Percentiles rank a stretch among this genome's conserved stretches.
phyloP scores from a whole-genome alignment of 805 yeast genomes.

The Monosporozyma aerobia region DNA sequence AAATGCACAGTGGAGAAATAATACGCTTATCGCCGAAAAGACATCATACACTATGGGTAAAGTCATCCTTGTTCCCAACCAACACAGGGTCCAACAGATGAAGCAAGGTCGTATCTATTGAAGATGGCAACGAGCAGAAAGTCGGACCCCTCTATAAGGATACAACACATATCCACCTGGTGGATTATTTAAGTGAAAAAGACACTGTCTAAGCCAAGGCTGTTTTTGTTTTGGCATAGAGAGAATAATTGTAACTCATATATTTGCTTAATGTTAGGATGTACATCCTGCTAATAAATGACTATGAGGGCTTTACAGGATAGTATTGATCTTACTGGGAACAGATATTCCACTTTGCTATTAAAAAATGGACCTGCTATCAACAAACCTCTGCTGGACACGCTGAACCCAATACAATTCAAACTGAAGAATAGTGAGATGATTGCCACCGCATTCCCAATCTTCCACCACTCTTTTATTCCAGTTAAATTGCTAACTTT shows the following conservation, averaged over 20 bases:
- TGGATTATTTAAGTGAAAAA: no score
- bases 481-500: conserved; percentile 42
- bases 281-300: background rate
- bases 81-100: no score
- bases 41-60: background rate
- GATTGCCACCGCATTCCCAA: conserved; percentile 53
- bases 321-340: background rate
- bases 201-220: no score
- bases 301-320: background rate
- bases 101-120: no score
- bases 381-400: conserved; percentile 24
- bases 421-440: conserved; percentile 36
- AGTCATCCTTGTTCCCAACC: no score
- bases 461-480: conserved; percentile 38
- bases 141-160: background rate
- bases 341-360: conserved; percentile 6
- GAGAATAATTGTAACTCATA: no score
- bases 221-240: no score
- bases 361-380: conserved; percentile 30
- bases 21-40: background rate
- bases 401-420: conserved; percentile 34
- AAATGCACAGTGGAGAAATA: background rate
- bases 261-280: no score
- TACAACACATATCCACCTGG: background rate
- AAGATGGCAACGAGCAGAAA: no score